Evolutionary conservation across 1,284 basidiomycete genomes (phyloP), one percentile per base, ranked within the genome.

Genomic region (Cutaneotrichosporon cavernicola): DNA sequence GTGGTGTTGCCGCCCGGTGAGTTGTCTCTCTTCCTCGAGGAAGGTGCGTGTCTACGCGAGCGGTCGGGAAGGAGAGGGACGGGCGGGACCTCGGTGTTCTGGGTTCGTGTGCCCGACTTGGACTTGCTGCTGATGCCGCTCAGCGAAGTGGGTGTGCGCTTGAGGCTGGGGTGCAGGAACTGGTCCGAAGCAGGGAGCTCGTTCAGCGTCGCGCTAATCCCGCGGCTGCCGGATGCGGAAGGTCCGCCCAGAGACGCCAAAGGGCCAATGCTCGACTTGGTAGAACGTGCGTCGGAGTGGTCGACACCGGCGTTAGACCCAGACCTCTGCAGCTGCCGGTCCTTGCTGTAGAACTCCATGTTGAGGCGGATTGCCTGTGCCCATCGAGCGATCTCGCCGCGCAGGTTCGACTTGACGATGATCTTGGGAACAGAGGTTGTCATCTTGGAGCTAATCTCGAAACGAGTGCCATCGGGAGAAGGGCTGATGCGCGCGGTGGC

Each of bases 351-450:
- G 83, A 86, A 89, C 40, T 92, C 89, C 65, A 92, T 89, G 70
- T 88, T 89, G 73, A 86, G 86, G 31, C 82, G 81, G 56, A 96
- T 85, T 0, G 88, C 89, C 66, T 90, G 87, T 0, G 86, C 86
- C 93, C 93, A 97, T n/a, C 91, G 85, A 4, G 89, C 85, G 2
- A 92, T 91, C 78, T 97, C 93, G 4, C 90, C 90, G 0, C 90
- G 90, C 67, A 95, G 92, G 65, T 89, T 91, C 0, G 93, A 94
- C 69, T 91, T 92, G 76, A 98, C 85, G 76, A 90, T 97, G 86
- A 94, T 92, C 76, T 90, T 92, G 18, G 76, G 76, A 16, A 76
- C 76, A 18, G 76, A 74, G 5, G 76, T 70, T 4, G 88, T 74
- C 9, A 73, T 70, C 43, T 79, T 77, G 63, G 82, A 90, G 68